phyloP scores from a whole-genome alignment of 2,329 filamentous ascomycete genomes.

The Tolypocladium cylindrosporum region DNA sequence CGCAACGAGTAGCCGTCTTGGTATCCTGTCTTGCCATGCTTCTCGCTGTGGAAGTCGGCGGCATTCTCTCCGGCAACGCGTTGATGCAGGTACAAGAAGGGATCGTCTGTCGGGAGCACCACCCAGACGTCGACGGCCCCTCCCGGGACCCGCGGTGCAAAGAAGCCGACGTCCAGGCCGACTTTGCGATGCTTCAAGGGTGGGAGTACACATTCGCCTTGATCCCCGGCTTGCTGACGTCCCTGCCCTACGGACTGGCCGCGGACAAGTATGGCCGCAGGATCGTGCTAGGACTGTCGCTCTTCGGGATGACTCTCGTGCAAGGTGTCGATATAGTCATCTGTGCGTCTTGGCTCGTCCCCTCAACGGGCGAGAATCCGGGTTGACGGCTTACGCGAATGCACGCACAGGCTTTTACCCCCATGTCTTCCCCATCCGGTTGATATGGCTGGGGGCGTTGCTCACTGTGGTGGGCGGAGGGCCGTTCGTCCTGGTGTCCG shows the following conservation, averaged over 20 bases:
- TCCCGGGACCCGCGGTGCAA: constrained; percentile 1
- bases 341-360: background rate
- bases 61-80: background rate
- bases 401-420: background rate
- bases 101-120: background rate
- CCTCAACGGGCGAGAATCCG: background rate
- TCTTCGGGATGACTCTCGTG: background rate
- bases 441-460: background rate
- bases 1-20: background rate
- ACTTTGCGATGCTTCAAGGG: background rate
- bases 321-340: background rate
- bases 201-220: background rate
- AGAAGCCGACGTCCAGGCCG: background rate
- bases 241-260: background rate
- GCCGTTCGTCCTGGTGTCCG: background rate
- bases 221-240: background rate
- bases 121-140: background rate
- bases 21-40: background rate
- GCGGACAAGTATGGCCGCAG: constrained; percentile 1
- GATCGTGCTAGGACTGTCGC: background rate
- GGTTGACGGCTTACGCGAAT: background rate
- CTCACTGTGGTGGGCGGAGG: background rate
- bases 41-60: background rate
- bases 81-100: background rate
- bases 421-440: background rate